Conservation (phyloP, 1,139 yeast genomes). For the Yamadazyma spencermartinsiae region DNA sequence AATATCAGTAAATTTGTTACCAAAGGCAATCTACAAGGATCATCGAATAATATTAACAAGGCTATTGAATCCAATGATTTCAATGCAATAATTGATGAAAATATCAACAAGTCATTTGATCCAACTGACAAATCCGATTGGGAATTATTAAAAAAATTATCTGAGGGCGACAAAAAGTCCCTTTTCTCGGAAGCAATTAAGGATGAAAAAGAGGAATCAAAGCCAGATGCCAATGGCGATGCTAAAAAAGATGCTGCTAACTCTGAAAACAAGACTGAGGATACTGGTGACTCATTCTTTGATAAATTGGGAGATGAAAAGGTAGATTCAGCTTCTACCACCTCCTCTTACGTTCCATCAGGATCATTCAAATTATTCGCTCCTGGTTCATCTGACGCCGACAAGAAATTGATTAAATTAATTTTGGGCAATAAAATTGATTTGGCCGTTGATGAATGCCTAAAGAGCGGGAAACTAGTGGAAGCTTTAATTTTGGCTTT, state of each 20-base stretch:
- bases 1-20: conserved; percentile 50
- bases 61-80: conserved; percentile 63
- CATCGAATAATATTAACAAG: conserved; percentile 49
- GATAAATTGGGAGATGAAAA: conserved; percentile 37
- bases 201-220: conserved; percentile 21
- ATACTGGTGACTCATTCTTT: conserved; percentile 48
- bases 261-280: conserved; percentile 20
- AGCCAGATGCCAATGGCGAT: no score
- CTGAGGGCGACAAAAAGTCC: conserved; percentile 49
- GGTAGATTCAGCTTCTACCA: conserved; percentile 14
- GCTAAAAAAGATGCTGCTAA: conserved; percentile 10
- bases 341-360: conserved; percentile 35
- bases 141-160: conserved; percentile 63
- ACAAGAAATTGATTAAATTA: conserved; percentile 52
- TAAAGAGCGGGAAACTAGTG: conserved; percentile 60
- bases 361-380: conserved; percentile 45
- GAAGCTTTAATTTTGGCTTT: conserved; percentile 86
- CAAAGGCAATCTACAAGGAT: conserved; percentile 36
- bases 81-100: conserved; percentile 53
- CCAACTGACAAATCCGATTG: conserved; percentile 67
- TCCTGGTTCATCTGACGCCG: conserved; percentile 23
- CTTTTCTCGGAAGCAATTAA: conserved; percentile 24
- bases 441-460: conserved; percentile 67
- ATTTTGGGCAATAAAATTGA: conserved; percentile 64
- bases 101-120: conserved; percentile 40